phyloP scores from a whole-genome alignment of 1,284 basidiomycete genomes.

The Ganoderma meredithae region DNA sequence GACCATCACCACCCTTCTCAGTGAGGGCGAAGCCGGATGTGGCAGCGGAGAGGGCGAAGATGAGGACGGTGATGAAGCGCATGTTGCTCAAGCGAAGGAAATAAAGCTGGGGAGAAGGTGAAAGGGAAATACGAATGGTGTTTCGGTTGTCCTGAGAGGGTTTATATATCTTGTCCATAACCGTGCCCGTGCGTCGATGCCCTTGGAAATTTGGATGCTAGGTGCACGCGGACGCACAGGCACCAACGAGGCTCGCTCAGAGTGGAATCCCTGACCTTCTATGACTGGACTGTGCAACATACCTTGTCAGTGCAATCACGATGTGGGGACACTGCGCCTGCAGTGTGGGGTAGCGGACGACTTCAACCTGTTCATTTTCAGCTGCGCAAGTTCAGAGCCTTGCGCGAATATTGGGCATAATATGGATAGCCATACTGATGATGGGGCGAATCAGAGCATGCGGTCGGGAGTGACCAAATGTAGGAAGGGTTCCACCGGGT shows the following conservation, averaged over 20 bases:
- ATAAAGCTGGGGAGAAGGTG: neutral
- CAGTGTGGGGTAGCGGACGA: neutral
- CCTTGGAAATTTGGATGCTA: neutral
- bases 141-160: neutral
- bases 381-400: neutral
- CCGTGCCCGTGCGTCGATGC: neutral
- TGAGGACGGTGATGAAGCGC: neutral
- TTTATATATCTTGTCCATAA: neutral
- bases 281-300: neutral
- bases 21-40: slow-evolving; percentile 22
- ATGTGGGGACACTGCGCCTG: neutral
- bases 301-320: neutral
- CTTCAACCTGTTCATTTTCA: neutral
- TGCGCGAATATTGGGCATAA: neutral
- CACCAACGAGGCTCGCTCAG: neutral
- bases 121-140: neutral
- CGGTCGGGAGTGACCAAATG: neutral
- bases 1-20: slow-evolving; percentile 21
- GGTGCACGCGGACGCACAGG: neutral
- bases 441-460: neutral
- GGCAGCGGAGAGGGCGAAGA: slow-evolving; percentile 23
- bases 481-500: neutral
- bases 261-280: neutral
- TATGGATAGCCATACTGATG: neutral
- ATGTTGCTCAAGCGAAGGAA: neutral